Base-by-base conservation (phyloP, 441 rosid species). In the Bocquillonia castaneifolia region DNA sequence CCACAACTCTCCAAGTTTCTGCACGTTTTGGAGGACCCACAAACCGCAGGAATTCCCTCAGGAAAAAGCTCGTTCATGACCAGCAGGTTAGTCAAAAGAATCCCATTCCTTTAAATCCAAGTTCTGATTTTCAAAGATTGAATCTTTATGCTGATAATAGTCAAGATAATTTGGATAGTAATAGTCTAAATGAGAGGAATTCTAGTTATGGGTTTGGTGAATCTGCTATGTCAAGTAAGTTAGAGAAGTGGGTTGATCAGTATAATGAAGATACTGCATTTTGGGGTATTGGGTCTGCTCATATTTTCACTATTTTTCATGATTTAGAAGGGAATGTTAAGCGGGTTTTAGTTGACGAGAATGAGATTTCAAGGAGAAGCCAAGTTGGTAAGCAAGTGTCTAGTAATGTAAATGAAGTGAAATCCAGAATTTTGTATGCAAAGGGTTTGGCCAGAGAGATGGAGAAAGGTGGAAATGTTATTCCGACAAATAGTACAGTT, bases 261-360 rank as follows among this genome's bases (percentile, higher is more conserved):
- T 88, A 71, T 62, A 83, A 80, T 71, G 81, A 80, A 72, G 98
- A 90, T 81, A 44, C 74, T 67, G 90, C 84, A 56, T 80, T 59
- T 63, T 92, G 95, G 98, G 95, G 98, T 10, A 54, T 87, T 31
- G 98, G 95, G 56, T 79, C 89, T 15, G 77, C 74, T 76, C 89
- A 84, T 2, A 78, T 92, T 73, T 88, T 92, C 69, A 85, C 80
- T 1, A 84, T 88, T 47, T 78, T 77, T 80, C 72, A 76, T 77
- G 91, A 85, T 72, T 64, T 71, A 0, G 69, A 74, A 64, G 95
- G 95, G 37, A 80, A 83, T 59, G 85, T 88, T n/a, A 84, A 81
- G 79, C 75, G 71, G 75, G 93, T 90, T 29, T 55, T 67, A n/a
- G 84, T 90, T 65, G 58, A 90, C 62, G 88, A 84, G 72, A 81